These are phyloP conservation scores for Stygiomarasmius scandens DNA, from an alignment of 1,284 basidiomycete genomes.

Conservation along the genomic window DNA sequence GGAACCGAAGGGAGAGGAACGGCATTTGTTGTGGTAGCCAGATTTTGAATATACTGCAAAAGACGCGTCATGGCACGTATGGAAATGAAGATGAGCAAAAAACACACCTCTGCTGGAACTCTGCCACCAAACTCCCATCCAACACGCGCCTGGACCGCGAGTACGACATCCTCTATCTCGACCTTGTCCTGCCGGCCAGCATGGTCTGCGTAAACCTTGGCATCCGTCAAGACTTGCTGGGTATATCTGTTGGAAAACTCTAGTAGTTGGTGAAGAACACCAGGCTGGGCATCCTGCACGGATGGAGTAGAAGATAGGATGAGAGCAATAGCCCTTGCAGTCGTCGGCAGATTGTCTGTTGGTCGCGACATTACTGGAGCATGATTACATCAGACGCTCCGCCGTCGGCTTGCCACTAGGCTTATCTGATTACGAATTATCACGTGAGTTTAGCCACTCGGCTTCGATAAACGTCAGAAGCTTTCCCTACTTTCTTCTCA, in stretches of 20 bases:
- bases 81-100: constrained; percentile 4
- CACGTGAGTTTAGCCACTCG: background rate
- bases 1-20: constrained; percentile 88
- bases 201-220: constrained; percentile 93
- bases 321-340: constrained; percentile 90
- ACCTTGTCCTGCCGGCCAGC: constrained; percentile 79
- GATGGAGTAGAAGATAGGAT: constrained; percentile 92
- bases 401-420: background rate
- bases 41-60: constrained; percentile 79
- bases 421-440: constrained; percentile 8
- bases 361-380: constrained; percentile 59
- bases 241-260: constrained; percentile 98
- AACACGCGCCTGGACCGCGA: constrained; percentile 91
- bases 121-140: constrained; percentile 94
- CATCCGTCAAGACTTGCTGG: constrained; percentile 87
- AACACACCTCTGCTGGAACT: constrained; percentile 85
- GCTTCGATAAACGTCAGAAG: background rate
- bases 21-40: constrained; percentile 91
- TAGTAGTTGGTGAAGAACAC: constrained; percentile 91
- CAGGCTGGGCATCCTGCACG: constrained; percentile 91
- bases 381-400: background rate
- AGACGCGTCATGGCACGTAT: constrained; percentile 8
- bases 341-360: constrained; percentile 78
- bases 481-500: constrained; percentile 3
- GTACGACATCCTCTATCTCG: constrained; percentile 87